Evolutionary conservation across 768 basidiomycete genomes (phyloP), one percentile per base, ranked within the genome.

Genomic region (Pleurotus pulmonarius): DNA sequence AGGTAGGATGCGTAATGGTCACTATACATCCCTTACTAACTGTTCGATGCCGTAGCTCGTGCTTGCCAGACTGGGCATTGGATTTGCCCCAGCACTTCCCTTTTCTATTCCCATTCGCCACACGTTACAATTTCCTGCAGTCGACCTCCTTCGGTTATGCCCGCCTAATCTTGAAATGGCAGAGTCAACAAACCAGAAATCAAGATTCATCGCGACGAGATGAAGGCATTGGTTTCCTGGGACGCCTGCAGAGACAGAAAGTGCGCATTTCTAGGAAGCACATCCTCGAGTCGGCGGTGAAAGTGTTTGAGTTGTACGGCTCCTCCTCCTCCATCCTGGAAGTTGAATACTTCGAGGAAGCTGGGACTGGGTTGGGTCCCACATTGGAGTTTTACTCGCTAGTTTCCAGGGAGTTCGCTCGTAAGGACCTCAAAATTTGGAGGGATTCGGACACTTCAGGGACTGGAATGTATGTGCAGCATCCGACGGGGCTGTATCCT

Each of bases 381-480:
- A 98, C 97, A 22, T 79, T 98, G 20, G 97, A 99, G 73, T 99
- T 99, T 73, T 99, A 98, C 70, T 91, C 95, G n/a, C 73, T 98
- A 49, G 97, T 94, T 6, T 96, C 92, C 43, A 90, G 87, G 64
- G 97, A 98, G 70, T 98, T 98, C 69, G 94, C 94, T 0, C 78
- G 92, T 54, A 83, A 88, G 63, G 86, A 91, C 58, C 74, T 98
- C 62, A 90, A 90, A 71, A 80, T 98, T 26, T 98, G 97, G 97
- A 81, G 94, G 57, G 92, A 94, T 65, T 85, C 86, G 1, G 94
- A 97, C 59, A 71, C 79, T 11, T 68, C 73, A 52, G 77, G 80
- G 37, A 67, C 80, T 22, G 83, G 86, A 3, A 68, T 77, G 1
- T 92, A 93, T 69, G 97, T 98, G 0, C 80, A 85, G 66, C 91